These are phyloP conservation scores for Starmerella sirachaensis DNA, from an alignment of 805 yeast species.

Conservation along the genomic window DNA sequence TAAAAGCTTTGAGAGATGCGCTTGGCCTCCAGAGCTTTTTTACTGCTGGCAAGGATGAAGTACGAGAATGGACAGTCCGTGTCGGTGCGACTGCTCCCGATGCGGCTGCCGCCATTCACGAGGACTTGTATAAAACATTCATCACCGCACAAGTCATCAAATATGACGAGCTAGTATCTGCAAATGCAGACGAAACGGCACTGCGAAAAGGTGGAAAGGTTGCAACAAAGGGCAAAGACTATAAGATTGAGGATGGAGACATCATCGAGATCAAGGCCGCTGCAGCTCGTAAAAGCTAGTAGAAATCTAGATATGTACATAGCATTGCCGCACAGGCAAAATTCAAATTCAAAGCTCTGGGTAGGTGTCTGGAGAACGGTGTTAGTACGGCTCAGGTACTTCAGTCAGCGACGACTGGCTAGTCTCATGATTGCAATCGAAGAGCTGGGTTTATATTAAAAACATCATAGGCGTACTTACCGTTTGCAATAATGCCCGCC, in stretches of 20 bases:
- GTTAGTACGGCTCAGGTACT: constrained; percentile 23
- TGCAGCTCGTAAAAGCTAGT: constrained; percentile 13
- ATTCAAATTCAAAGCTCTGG: background rate
- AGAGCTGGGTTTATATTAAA: constrained; percentile 31
- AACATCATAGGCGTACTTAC: constrained; percentile 7
- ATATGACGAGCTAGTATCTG: constrained; percentile 43
- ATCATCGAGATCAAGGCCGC: constrained; percentile 52
- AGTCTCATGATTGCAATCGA: constrained; percentile 27
- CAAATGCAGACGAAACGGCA: constrained; percentile 40
- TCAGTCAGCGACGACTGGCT: constrained; percentile 15
- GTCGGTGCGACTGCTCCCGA: constrained; percentile 68
- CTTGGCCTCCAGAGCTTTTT: constrained; percentile 68
- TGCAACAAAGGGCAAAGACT: constrained; percentile 61
- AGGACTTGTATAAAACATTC: constrained; percentile 71
- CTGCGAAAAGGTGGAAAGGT: constrained; percentile 50
- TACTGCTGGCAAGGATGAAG: constrained; percentile 72
- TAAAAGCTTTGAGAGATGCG: constrained; percentile 52
- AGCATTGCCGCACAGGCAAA: background rate
- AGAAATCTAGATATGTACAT: background rate
- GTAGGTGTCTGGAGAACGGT: constrained; percentile 1
- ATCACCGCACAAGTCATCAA: constrained; percentile 65
- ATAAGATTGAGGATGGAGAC: constrained; percentile 76
- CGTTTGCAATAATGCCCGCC: too few relatives aligned
- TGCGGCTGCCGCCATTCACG: constrained; percentile 84
- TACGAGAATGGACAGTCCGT: constrained; percentile 80